These are phyloP conservation scores for Talaromyces stipitatus DNA, from an alignment of 495 filamentous ascomycete genomes.

Conservation along the genomic window DNA sequence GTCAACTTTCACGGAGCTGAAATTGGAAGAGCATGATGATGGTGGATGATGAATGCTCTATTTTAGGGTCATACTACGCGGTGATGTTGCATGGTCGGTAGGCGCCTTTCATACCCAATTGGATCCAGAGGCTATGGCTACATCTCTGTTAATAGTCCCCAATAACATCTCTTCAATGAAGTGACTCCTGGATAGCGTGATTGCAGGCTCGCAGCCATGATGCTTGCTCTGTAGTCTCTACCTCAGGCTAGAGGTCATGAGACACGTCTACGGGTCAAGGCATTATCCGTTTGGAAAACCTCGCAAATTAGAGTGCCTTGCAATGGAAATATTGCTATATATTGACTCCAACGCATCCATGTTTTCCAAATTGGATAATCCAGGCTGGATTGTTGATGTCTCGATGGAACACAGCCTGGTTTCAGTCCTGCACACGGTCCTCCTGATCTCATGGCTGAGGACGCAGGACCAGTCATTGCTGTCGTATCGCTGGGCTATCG, in stretches of 20 bases:
- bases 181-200: background rate
- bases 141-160: background rate
- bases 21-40: background rate
- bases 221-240: background rate
- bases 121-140: background rate
- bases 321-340: background rate
- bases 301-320: background rate
- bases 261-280: background rate
- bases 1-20: background rate
- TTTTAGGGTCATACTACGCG: background rate
- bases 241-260: background rate
- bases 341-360: background rate
- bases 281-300: background rate
- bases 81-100: background rate
- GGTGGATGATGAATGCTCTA: background rate
- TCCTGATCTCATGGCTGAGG: background rate
- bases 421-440: background rate
- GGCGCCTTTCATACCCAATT: background rate
- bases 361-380: background rate
- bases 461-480: background rate
- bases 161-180: background rate
- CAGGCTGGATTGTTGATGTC: background rate
- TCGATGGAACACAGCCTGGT: background rate
- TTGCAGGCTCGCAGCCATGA: background rate
- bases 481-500: background rate